A percentile compares a stretch with the other conserved stretches of the same genome.
Evolutionary conservation across 148 eudicot species (phyloP).

Genomic region (Fallopia convolvulus): DNA sequence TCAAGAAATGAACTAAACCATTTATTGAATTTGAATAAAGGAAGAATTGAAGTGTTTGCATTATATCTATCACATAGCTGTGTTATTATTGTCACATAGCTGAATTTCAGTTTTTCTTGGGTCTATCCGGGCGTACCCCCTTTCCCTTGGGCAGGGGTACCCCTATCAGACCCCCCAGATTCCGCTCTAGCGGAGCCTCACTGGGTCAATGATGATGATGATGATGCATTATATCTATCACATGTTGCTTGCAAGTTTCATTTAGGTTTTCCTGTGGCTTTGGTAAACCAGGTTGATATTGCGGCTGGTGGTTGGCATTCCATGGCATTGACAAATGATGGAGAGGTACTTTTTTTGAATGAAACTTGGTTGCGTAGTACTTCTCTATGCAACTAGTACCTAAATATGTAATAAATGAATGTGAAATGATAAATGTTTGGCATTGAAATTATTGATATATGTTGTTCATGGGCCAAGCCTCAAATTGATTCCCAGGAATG

Average conservation of each 20-base stretch:
- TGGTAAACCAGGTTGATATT: conserved; percentile 69
- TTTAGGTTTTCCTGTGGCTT: neutral
- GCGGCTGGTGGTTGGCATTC: conserved; percentile 99
- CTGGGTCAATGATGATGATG: no score
- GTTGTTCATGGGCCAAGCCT: neutral
- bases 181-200: no score
- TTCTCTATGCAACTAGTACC: neutral
- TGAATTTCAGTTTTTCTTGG: no score
- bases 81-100: no score
- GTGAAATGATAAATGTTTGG: neutral
- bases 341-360: conserved; percentile 56
- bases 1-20: neutral
- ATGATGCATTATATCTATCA: neutral
- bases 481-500: neutral
- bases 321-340: conserved; percentile 77
- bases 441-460: neutral
- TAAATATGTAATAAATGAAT: neutral
- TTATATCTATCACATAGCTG: neutral
- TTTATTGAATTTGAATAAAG: neutral
- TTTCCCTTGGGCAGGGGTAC: no score
- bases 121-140: no score
- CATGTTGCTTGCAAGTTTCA: neutral
- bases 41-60: neutral
- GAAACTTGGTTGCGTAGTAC: neutral
- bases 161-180: no score